Evolutionary conservation across 371 early-diverging fungal species (phyloP), one percentile per base, ranked within the genome.

Genomic region (Haplosporangium sp.): DNA sequence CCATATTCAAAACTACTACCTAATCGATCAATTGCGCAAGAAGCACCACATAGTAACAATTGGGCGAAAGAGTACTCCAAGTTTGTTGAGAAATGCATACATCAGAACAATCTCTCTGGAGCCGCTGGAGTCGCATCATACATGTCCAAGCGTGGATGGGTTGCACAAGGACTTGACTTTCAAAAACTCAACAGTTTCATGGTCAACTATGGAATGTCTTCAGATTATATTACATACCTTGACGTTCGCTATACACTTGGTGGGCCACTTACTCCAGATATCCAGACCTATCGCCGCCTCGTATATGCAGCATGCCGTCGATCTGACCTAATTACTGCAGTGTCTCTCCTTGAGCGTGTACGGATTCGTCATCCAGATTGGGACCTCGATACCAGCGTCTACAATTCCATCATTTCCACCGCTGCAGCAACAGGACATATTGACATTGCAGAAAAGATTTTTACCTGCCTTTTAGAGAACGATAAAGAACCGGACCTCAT

Each of bases 231-330:
- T 11, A 15, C 50, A 13, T 79, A 74, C 52, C 68, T 79, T 3
- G 52, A 74, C 19, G 62, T 74, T 50, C 75, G 74, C 2, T 79
- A 74, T 39, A 52, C 62, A 35, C 59, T 79, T 2, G 69, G 74
- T 1, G 65, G 61, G 1, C 35, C 60, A 2, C 53, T 64, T 13
- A 34, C 20, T 2, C 75, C 75, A 1, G 75, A 79, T 58, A 64
- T 79, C 4, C 81, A 71, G 55, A 68, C 81, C 27, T 79, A 67
- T 57, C 81, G 81, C 20, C 81, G 81, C 4, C 67, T 79, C 15
- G 27, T 79, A 19, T 79, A 70, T 74, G 81, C 81, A 13, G 71
- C 81, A 39, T 79, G 81, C 42, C 81, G 81, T 27, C 63, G 74
- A 47, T 79, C 81, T n/a, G 81, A 79, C 39, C 65, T 79, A 0